Evolutionary conservation across 2,329 filamentous ascomycete species (phyloP), one percentile per base, ranked within the genome.

Genomic region (Passalora sequoiae): DNA sequence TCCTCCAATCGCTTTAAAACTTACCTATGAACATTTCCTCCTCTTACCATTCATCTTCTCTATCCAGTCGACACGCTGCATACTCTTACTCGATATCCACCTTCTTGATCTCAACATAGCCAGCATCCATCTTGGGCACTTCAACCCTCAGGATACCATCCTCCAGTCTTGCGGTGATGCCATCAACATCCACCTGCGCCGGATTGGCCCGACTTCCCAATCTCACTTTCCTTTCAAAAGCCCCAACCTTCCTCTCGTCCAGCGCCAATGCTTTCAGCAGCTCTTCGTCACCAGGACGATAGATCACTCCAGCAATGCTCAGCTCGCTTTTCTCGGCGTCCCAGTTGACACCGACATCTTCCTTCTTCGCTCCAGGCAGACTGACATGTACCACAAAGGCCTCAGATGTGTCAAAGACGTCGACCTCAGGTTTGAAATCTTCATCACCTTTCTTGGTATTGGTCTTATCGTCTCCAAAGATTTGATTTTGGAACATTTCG

Each of bases 281-380:
- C 59, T 89, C 84, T 61, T 86, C 77, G 25, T 79, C 77, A 6
- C 80, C 83, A 3, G 82, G 83, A 1, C 86, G 77, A 62, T 88
- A 77, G 6, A 89, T 74, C 0, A 89, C 81, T 39, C 87, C 87
- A 1, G 81, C 75, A 42, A 94, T 69, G 55, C 74, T 78, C 30
- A 94, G 69, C 43, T 76, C 70, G 35, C 72, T 75, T 58, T 78
- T 79, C 46, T 86, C 82, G 0, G 77, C 73, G 54, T 91, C 80
- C 78, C 84, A 94, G 63, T 82, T 81, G 33, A 92, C 78, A 44
- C 77, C 83, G 4, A 92, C 70, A 58, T 92, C 85, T 57, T 86
- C 77, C 66, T 89, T 89, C 67, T 82, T 82, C 1, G 83, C 86
- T 19, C 87, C 87, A 0, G 88, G 85, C 0, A 94, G 73, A 1